Evolutionary conservation across 1,284 basidiomycete species (phyloP).

Genomic region (Phylloporus sp.): DNA sequence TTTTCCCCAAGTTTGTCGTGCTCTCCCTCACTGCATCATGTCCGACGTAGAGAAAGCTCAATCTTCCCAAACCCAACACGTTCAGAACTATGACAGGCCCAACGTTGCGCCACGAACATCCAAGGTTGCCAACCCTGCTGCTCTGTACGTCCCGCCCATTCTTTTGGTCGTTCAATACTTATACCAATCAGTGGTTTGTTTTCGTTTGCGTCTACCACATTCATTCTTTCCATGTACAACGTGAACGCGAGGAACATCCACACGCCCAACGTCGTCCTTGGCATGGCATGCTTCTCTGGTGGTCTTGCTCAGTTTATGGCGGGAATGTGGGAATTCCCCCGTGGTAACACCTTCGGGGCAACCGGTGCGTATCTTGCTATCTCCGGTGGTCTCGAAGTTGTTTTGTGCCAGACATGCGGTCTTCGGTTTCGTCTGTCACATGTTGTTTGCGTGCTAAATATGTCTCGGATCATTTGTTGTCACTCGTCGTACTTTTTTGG

Average conservation of each 20-base stretch:
- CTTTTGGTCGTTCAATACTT: neutral
- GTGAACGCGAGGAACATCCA: slow-evolving; percentile 58
- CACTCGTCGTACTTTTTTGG: neutral
- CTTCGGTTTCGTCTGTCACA: neutral
- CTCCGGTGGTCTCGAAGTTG: neutral
- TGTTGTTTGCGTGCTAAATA: neutral
- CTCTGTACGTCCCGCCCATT: slow-evolving; percentile 50
- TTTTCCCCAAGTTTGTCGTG: neutral
- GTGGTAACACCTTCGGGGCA: slow-evolving; percentile 75
- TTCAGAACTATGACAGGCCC: slow-evolving; percentile 25
- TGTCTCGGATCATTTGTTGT: neutral
- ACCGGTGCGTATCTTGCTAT: slow-evolving; percentile 56
- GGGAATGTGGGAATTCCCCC: slow-evolving; percentile 85
- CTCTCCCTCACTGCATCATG: slow-evolving; percentile 26
- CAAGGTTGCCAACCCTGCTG: slow-evolving; percentile 60
- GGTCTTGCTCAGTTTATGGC: slow-evolving; percentile 83
- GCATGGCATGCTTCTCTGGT: slow-evolving; percentile 84
- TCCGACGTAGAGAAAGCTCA: slow-evolving; percentile 45
- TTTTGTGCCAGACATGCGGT: neutral
- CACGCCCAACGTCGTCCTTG: slow-evolving; percentile 79
- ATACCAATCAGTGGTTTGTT: slow-evolving; percentile 63
- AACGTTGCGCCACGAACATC: slow-evolving; percentile 22
- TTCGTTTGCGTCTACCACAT: slow-evolving; percentile 77
- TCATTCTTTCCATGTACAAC: slow-evolving; percentile 77
- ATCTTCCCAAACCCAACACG: slow-evolving; percentile 26